These are phyloP conservation scores for Meyerozyma sp. DNA, from an alignment of 1,139 yeast genomes.

Conservation along the genomic window DNA sequence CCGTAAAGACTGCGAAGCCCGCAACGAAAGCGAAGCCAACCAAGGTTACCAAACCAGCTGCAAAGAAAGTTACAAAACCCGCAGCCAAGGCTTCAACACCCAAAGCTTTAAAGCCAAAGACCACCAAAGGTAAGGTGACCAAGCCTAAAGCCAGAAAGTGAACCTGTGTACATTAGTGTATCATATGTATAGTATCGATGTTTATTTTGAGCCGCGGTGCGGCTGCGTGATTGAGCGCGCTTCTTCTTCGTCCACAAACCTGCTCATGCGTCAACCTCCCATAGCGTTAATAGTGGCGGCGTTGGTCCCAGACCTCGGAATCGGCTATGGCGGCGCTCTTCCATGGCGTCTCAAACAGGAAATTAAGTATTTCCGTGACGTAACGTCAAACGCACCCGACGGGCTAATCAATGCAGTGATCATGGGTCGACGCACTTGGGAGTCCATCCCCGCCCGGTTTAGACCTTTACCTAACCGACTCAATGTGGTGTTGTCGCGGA, in stretches of 20 bases:
- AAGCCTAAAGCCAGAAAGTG: constrained; percentile 11
- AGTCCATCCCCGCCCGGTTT: constrained; percentile 78
- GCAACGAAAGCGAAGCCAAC: constrained; percentile 8
- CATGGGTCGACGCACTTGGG: constrained; percentile 98
- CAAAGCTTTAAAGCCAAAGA: constrained; percentile 11
- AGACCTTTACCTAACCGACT: constrained; percentile 75
- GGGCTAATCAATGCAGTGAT: constrained; percentile 65
- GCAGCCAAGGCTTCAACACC: constrained; percentile 3
- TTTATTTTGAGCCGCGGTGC: background rate
- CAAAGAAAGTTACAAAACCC: background rate
- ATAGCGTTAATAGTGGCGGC: constrained; percentile 80
- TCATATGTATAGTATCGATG: constrained; percentile 1
- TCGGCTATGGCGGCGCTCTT: constrained; percentile 72
- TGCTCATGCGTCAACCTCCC: constrained; percentile 18
- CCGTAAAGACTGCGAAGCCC: too few species aligned
- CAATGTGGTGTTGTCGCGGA: constrained; percentile 70
- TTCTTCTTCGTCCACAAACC: background rate
- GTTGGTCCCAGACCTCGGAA: constrained; percentile 71
- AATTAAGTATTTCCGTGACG: constrained; percentile 76
- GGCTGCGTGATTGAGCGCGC: too few species aligned
- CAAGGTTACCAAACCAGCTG: background rate
- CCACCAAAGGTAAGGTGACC: constrained; percentile 9
- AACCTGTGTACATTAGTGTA: constrained; percentile 1
- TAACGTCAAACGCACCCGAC: constrained; percentile 46
- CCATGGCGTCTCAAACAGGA: constrained; percentile 90